A percentile compares a stretch with the other conserved stretches of the same genome.
phyloP scores from a whole-genome alignment of 768 basidiomycete genomes.

The Russula dissimulans region DNA sequence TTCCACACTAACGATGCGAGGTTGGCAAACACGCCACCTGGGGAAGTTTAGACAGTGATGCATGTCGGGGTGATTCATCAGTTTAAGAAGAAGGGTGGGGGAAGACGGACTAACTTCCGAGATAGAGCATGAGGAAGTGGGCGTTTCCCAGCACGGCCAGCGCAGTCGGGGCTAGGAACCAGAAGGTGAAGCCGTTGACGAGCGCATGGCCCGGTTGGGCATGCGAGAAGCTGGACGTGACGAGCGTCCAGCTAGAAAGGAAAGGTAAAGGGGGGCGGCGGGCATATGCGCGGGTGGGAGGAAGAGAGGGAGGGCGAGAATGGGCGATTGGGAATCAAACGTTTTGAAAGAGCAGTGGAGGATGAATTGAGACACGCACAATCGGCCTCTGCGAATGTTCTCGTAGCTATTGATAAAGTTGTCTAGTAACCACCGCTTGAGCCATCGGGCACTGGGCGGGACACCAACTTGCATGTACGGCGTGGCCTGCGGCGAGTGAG shows the following conservation, averaged over 20 bases:
- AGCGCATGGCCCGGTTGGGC: slow-evolving; percentile 48
- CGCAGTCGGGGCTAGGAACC: slow-evolving; percentile 62
- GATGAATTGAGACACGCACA: slow-evolving; percentile 34
- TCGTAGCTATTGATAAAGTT: slow-evolving; percentile 57
- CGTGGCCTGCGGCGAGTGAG: neutral
- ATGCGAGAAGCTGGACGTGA: slow-evolving; percentile 70
- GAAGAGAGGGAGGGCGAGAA: too few species aligned
- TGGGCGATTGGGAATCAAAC: too few species aligned
- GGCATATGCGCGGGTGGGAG: neutral
- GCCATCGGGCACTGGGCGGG: slow-evolving; percentile 28
- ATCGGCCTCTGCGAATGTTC: slow-evolving; percentile 54
- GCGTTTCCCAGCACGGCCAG: slow-evolving; percentile 54
- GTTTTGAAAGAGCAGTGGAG: too few species aligned
- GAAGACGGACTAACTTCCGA: slow-evolving; percentile 42
- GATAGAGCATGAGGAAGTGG: slow-evolving; percentile 62
- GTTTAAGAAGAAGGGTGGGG: neutral
- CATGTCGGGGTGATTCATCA: too few species aligned
- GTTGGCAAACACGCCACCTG: slow-evolving; percentile 55
- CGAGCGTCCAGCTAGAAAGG: slow-evolving; percentile 57
- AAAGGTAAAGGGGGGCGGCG: neutral
- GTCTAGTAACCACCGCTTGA: slow-evolving; percentile 41
- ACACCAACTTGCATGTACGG: slow-evolving; percentile 2
- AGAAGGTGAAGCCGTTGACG: slow-evolving; percentile 73
- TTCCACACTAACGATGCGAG: slow-evolving; percentile 43
- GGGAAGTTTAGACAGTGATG: neutral